phyloP scores from a whole-genome alignment of 2,329 filamentous ascomycete genomes.

The Trichoderma sp. region DNA sequence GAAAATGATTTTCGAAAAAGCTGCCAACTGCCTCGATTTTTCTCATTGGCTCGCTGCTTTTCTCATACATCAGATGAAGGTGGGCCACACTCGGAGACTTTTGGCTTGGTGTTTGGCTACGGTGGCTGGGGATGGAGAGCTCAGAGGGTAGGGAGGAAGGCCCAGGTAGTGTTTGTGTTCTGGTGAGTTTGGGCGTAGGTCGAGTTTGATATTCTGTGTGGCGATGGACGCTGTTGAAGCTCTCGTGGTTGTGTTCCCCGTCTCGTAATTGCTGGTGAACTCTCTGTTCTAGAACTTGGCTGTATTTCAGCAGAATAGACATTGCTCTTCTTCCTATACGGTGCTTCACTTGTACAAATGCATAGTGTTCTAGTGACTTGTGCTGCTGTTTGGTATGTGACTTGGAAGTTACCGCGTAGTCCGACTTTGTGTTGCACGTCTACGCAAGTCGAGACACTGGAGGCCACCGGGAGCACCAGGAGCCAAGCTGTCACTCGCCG shows the following conservation, averaged over 20 bases:
- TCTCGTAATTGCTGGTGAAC: not conserved
- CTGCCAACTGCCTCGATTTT: not conserved
- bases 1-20: not conserved
- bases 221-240: not conserved
- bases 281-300: not conserved
- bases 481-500: not conserved
- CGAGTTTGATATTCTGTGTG: not conserved
- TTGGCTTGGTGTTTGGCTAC: not conserved
- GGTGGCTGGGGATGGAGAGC: not conserved
- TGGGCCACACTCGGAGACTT: constrained; percentile 33
- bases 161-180: not conserved
- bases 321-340: not conserved
- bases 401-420: not conserved
- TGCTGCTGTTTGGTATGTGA: not conserved
- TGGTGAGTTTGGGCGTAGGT: not conserved
- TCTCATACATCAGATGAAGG: not conserved
- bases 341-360: not conserved
- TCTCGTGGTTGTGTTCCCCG: not conserved
- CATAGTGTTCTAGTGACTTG: not conserved
- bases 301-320: not conserved
- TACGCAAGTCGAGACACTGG: not conserved
- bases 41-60: not conserved
- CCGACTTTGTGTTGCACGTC: not conserved
- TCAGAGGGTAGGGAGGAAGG: not conserved
- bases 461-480: not conserved